Conservation (phyloP, 2,329 filamentous ascomycete species). For the Aureobasidium mangrovei region DNA sequence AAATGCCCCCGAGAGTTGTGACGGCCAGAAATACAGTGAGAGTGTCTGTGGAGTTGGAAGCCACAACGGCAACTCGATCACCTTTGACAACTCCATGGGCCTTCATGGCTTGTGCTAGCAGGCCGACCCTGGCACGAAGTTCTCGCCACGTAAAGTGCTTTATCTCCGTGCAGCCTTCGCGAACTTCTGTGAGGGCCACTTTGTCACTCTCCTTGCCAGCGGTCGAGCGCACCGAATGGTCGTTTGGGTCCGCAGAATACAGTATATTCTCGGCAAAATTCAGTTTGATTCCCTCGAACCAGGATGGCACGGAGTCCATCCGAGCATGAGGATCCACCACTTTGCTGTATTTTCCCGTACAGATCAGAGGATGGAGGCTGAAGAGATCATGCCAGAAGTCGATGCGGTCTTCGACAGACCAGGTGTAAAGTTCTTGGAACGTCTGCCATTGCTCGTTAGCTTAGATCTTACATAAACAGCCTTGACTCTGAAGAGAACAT, state of each 20-base stretch:
- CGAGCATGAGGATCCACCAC: constrained; percentile 60
- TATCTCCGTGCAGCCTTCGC: constrained; percentile 52
- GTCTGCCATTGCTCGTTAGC: constrained; percentile 34
- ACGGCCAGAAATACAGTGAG: constrained; percentile 62
- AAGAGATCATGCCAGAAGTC: constrained; percentile 61
- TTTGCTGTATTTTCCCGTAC: constrained; percentile 44
- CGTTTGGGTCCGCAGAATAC: constrained; percentile 42
- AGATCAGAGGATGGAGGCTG: constrained; percentile 50
- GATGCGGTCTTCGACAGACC: constrained; percentile 53
- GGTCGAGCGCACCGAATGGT: constrained; percentile 41
- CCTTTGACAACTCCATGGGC: constrained; percentile 58
- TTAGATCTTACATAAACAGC: too few relatives aligned
- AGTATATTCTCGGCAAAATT: constrained; percentile 79
- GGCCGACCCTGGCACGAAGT: constrained; percentile 50
- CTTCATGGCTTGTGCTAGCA: constrained; percentile 57
- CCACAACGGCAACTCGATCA: constrained; percentile 67
- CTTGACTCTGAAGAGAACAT: neutral
- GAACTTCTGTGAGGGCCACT: constrained; percentile 62
- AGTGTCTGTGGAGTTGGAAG: constrained; percentile 66
- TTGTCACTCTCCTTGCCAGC: constrained; percentile 60
- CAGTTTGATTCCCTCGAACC: constrained; percentile 66
- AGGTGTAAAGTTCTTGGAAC: constrained; percentile 62
- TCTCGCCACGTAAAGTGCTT: constrained; percentile 57
- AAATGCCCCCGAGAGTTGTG: constrained; percentile 62
- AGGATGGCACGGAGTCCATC: constrained; percentile 63